A percentile compares a stretch with the other conserved stretches of the same genome.
phyloP scores from a whole-genome alignment of 208 protist species.

The Wallacemonas sp. region DNA sequence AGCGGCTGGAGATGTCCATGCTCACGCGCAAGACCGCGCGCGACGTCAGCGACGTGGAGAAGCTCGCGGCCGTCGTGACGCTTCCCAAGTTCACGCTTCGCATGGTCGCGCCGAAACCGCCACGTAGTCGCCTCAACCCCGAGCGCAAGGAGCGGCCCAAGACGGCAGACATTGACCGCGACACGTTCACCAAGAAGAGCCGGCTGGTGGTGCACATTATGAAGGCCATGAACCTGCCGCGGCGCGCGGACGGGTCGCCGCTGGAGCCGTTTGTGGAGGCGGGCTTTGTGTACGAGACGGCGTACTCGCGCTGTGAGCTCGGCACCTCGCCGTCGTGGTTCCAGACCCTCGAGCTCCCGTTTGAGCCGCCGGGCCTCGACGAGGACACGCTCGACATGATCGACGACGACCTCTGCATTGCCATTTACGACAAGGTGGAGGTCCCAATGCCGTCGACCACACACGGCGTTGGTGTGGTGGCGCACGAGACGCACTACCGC shows the following conservation, averaged over 20 bases:
- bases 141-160: conserved; percentile 65
- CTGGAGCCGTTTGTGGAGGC: conserved; percentile 82
- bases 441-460: conserved; percentile 54
- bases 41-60: conserved; percentile 61
- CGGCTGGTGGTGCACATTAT: conserved; percentile 82
- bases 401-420: conserved; percentile 79
- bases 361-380: conserved; percentile 81
- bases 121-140: conserved; percentile 79
- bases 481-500: conserved; percentile 84
- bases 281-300: conserved; percentile 72
- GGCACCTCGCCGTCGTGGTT: conserved; percentile 81
- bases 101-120: conserved; percentile 41
- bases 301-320: conserved; percentile 69
- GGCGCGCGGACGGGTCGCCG: conserved; percentile 63
- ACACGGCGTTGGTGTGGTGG: conserved; percentile 45
- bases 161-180: conserved; percentile 68
- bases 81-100: conserved; percentile 58
- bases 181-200: conserved; percentile 58
- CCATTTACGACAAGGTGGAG: conserved; percentile 84
- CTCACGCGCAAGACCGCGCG: conserved; percentile 29
- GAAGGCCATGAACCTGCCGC: conserved; percentile 74
- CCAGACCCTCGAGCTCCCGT: conserved; percentile 78
- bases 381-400: conserved; percentile 86
- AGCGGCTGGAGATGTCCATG: conserved; percentile 51
- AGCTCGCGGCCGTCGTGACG: conserved; percentile 55